Conservation (phyloP, 1,139 yeast species). For the Protomyces gravidus region DNA sequence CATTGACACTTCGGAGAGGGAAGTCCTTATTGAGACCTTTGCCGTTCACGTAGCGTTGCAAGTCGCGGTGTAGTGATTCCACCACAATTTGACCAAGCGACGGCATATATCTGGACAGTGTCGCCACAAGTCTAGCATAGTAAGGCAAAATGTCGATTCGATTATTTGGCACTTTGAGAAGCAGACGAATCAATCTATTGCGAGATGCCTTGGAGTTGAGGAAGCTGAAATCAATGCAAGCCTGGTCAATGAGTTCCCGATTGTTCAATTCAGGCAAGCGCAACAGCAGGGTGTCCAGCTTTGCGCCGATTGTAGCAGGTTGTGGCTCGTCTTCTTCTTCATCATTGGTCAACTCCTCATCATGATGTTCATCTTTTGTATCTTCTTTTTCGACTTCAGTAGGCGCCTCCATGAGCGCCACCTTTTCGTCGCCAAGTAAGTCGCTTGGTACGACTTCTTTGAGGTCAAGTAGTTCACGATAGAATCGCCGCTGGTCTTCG, state of each 20-base stretch:
- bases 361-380: constrained; percentile 29
- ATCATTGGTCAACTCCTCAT: constrained; percentile 31
- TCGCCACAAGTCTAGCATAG: constrained; percentile 66
- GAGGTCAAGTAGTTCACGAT: constrained; percentile 48
- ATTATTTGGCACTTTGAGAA: constrained; percentile 41
- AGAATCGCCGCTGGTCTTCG: constrained; percentile 59
- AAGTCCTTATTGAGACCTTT: constrained; percentile 48
- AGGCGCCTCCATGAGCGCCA: neutral
- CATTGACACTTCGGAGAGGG: constrained; percentile 46
- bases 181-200: constrained; percentile 55
- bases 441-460: constrained; percentile 61
- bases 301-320: constrained; percentile 34
- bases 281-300: constrained; percentile 31
- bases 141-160: constrained; percentile 42
- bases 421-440: constrained; percentile 27
- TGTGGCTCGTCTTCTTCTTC: constrained; percentile 34
- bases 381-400: neutral
- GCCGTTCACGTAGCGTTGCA: constrained; percentile 38
- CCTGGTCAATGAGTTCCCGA: constrained; percentile 53
- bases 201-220: constrained; percentile 72
- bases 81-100: constrained; percentile 57
- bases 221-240: constrained; percentile 56
- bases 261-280: constrained; percentile 43
- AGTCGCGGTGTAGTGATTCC: constrained; percentile 54
- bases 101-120: constrained; percentile 50